Base-by-base conservation (phyloP, 768 basidiomycete genomes). In the Amanita phalloides region DNA sequence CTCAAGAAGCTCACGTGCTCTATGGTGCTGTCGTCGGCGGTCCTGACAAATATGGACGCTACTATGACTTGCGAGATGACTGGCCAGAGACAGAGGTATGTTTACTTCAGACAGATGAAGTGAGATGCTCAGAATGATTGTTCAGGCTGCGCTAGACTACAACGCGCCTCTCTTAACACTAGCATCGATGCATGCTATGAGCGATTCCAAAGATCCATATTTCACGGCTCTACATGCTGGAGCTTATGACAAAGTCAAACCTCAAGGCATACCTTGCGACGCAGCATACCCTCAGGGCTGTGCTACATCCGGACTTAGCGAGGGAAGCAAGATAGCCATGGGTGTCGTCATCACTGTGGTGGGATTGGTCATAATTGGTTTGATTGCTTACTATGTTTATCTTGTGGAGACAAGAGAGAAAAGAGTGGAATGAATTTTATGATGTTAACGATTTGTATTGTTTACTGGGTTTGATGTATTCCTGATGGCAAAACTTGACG, bases 11-110 rank as follows among this genome's bases (percentile, higher is more conserved):
- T 0, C 79, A 92, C 62, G 73, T 88, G 1, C 66, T 96, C 7
- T 94, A 92, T 60, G 93, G 93, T 28, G 92, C 84, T 21, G 79
- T 93, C 25, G 77, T 95, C 11, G 94, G 94, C 41, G 94, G 93
- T 28, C 93, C 93, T 0, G 79, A 88, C 60, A 71, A 70, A 53
- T 71, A 76, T 23, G 93, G 89, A 62, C 72, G 74, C 23, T 96
- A 78, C 68, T 94, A 77, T 63, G 87, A 96, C 60, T 83, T 91
- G 54, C 81, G 94, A 36, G 83, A 77, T 52, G 91, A 95, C 63
- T 95, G 90, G 88, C 84, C 84, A 1, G 76, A 95, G 67, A 86
- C 82, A 14, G 93, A 96, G 76, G 84, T 86, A 28, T 68, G 61
- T 44, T 25, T 57, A 37, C 20, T 6, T 52, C 23, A 28, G 25